A percentile compares a stretch with the other conserved stretches of the same genome.
Conservation (phyloP, 345 rosid genomes). For the Geranium brycei region DNA sequence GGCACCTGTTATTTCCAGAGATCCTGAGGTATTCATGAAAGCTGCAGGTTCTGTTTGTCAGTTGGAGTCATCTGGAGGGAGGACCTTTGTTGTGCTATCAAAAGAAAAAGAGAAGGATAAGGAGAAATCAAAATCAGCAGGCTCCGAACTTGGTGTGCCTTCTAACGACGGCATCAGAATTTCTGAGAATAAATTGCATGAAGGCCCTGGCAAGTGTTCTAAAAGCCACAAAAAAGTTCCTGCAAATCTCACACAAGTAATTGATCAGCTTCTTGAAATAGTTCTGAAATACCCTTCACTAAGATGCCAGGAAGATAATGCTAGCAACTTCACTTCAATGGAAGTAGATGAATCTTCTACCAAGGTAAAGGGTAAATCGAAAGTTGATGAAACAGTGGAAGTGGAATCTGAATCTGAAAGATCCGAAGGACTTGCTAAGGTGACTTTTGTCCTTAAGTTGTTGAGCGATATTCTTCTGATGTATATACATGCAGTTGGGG, state of each 20-base stretch:
- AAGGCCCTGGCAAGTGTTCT: slow-evolving; percentile 60
- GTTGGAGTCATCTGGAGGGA: slow-evolving; percentile 80
- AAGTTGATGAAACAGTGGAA: slow-evolving; percentile 57
- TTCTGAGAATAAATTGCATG: slow-evolving; percentile 63
- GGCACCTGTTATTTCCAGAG: slow-evolving; percentile 90
- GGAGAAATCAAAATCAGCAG: slow-evolving; percentile 50
- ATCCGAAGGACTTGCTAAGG: slow-evolving; percentile 81
- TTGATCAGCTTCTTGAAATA: slow-evolving; percentile 93
- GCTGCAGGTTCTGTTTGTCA: slow-evolving; percentile 71
- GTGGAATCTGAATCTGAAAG: slow-evolving; percentile 53
- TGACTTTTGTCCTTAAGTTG: slow-evolving; percentile 75
- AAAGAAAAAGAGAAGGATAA: slow-evolving; percentile 76
- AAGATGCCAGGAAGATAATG: slow-evolving; percentile 44
- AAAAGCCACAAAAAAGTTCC: slow-evolving; percentile 77
- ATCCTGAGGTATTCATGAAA: slow-evolving; percentile 80
- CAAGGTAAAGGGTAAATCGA: slow-evolving; percentile 82
- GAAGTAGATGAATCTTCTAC: slow-evolving; percentile 72
- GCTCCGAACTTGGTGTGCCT: slow-evolving; percentile 43
- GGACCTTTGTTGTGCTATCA: slow-evolving; percentile 53
- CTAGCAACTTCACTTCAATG: slow-evolving; percentile 36
- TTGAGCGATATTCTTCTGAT: slow-evolving; percentile 80
- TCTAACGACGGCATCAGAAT: slow-evolving; percentile 54
- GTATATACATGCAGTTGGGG: slow-evolving; percentile 80
- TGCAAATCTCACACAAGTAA: slow-evolving; percentile 67
- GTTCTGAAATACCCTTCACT: slow-evolving; percentile 52